Evolutionary conservation across 345 rosid genomes (phyloP), one percentile per base, ranked within the genome.

Genomic region (Laguncularia racemosa): DNA sequence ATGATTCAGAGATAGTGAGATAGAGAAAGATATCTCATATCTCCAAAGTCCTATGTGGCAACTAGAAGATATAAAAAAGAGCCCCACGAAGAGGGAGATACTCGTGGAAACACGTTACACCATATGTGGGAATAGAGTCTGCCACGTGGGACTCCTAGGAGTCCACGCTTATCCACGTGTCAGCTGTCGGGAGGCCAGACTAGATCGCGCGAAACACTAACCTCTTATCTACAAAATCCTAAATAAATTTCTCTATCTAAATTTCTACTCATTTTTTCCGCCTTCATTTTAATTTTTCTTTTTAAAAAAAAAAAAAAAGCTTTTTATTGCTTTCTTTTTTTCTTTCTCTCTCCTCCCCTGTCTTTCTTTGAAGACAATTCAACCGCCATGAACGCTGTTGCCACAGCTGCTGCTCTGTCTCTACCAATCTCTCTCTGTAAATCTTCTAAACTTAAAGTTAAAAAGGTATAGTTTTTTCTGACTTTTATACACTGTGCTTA

Each of bases 321-420:
- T 0, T 33, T 33, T 33, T 33, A 33, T 33, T 33, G 10, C 49
- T 23, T 40, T 48, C 15, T 5, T 1, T 15, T 4, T 12, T 21
- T 11, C 13, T 52, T 9, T 15, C 12, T 3, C 46, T 20, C 19
- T n/a, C 50, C 19, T 20, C 20, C 61, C 7, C 49, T 51, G 55
- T 50, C 46, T 53, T 43, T 61, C 64, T 17, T 12, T 43, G 58
- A 49, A 45, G 5, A 48, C 55, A 38, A 23, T 52, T 57, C 51
- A 52, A 44, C 73, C 78, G 83, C 79, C 76, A 93, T 93, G 99
- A 83, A 71, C 79, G 70, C 89, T 67, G 77, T 89, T 15, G 89
- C 84, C 53, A 67, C 84, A 19, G 83, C 88, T 48, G 81, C 86
- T 48, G 85, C 82, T 69, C 76, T 89, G 49, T 83, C 93, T 59